A percentile compares a stretch with the other conserved stretches of the same genome.
These are phyloP conservation scores for Spiraea crenata DNA, from an alignment of 331 rosid species.

Conservation along the genomic window DNA sequence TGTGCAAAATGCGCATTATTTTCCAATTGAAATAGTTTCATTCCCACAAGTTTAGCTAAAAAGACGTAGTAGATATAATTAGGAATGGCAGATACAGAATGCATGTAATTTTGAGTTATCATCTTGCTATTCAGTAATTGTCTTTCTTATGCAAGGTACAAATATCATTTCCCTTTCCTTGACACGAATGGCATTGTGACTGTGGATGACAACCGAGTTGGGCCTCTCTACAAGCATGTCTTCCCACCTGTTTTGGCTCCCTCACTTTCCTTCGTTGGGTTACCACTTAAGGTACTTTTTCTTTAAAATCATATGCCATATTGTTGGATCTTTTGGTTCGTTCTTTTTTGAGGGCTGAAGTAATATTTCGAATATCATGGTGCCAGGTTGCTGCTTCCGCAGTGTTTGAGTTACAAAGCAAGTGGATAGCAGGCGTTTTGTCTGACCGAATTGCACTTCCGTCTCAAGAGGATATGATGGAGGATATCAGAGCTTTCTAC, in stretches of 20 bases:
- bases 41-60: no score
- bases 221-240: conserved; percentile 81
- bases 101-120: no score
- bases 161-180: conserved; percentile 65
- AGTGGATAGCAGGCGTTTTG: conserved; percentile 77
- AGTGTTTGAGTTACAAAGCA: conserved; percentile 65
- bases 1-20: no score
- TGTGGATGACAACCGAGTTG: conserved; percentile 61
- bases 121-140: not conserved
- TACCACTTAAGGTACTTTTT: conserved; percentile 58
- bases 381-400: conserved; percentile 52
- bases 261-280: conserved; percentile 78
- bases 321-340: not conserved
- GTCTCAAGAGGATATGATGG: conserved; percentile 51
- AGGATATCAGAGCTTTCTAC: conserved; percentile 53
- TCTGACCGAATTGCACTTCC: conserved; percentile 67
- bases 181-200: conserved; percentile 55
- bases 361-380: conserved; percentile 5
- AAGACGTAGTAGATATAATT: no score
- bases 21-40: no score
- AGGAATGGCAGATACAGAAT: no score
- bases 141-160: conserved; percentile 44
- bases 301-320: not conserved
- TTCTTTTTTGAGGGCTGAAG: not conserved
- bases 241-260: conserved; percentile 79